A percentile compares a stretch with the other conserved stretches of the same genome.
Evolutionary conservation across 2,329 filamentous ascomycete genomes (phyloP).

Genomic region (Penicillium sp.): DNA sequence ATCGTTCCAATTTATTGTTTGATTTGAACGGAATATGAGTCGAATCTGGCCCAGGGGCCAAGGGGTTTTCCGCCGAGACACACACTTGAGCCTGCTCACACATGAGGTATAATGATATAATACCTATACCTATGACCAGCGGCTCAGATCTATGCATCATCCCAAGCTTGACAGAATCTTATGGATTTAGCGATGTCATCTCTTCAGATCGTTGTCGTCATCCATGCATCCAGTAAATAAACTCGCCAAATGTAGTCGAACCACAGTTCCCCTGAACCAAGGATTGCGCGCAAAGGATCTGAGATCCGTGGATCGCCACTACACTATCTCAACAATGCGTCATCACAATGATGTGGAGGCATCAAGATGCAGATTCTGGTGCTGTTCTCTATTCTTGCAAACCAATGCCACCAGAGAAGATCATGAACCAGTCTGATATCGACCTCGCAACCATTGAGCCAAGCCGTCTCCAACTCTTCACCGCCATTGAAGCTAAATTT

Average conservation of each 20-base stretch:
- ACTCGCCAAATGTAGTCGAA: background rate
- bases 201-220: too few species aligned
- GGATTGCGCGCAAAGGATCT: background rate
- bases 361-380: background rate
- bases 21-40: background rate
- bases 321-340: slow-evolving; percentile 1
- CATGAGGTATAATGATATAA: too few species aligned
- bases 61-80: too few species aligned
- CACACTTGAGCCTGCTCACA: too few species aligned
- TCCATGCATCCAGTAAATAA: too few species aligned
- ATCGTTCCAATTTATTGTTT: background rate
- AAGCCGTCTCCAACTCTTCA: slow-evolving; percentile 10
- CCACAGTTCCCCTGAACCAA: background rate
- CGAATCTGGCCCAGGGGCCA: too few species aligned
- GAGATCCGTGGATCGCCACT: slow-evolving; percentile 11
- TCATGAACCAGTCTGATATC: background rate
- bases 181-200: too few species aligned
- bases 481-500: slow-evolving; percentile 12
- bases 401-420: background rate
- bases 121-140: too few species aligned
- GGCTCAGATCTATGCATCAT: too few species aligned
- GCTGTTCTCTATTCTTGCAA: background rate
- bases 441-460: slow-evolving; percentile 3
- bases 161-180: too few species aligned
- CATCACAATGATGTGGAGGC: background rate